phyloP scores from a whole-genome alignment of 495 filamentous ascomycete species.

The Lasiosphaeria miniovina region DNA sequence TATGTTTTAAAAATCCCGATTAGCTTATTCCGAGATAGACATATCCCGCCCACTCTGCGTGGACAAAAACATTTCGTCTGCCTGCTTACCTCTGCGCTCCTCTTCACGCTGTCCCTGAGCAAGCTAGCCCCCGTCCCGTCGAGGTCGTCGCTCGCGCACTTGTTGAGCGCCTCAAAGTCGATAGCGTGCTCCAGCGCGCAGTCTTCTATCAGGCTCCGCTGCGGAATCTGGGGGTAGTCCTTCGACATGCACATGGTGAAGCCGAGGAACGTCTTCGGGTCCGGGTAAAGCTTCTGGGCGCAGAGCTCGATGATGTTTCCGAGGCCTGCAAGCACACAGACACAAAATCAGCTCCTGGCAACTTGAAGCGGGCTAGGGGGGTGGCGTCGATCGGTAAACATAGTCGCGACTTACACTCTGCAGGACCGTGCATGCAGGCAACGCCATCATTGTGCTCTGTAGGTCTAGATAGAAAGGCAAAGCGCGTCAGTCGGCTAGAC shows the following conservation, averaged over 20 bases:
- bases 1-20: conserved; percentile 12
- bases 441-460: conserved; percentile 61
- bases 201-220: conserved; percentile 67
- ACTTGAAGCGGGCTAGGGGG: too few species aligned
- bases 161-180: conserved; percentile 77
- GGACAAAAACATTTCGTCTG: conserved; percentile 3
- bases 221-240: conserved; percentile 70
- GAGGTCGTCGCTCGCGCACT: conserved; percentile 61
- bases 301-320: conserved; percentile 94
- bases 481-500: neutral
- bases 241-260: conserved; percentile 84
- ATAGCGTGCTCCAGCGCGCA: conserved; percentile 89
- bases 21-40: neutral
- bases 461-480: conserved; percentile 28
- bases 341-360: too few species aligned
- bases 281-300: conserved; percentile 73
- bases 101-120: conserved; percentile 71
- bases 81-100: conserved; percentile 49
- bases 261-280: conserved; percentile 81
- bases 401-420: conserved; percentile 55
- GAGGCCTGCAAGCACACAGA: conserved; percentile 47
- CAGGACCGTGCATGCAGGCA: conserved; percentile 81
- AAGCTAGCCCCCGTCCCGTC: conserved; percentile 63
- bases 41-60: neutral
- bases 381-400: too few species aligned